Percentiles rank a stretch among this genome's conserved stretches.
Conservation (phyloP, 345 rosid species). For the Arabidopsis thaliana region DNA sequence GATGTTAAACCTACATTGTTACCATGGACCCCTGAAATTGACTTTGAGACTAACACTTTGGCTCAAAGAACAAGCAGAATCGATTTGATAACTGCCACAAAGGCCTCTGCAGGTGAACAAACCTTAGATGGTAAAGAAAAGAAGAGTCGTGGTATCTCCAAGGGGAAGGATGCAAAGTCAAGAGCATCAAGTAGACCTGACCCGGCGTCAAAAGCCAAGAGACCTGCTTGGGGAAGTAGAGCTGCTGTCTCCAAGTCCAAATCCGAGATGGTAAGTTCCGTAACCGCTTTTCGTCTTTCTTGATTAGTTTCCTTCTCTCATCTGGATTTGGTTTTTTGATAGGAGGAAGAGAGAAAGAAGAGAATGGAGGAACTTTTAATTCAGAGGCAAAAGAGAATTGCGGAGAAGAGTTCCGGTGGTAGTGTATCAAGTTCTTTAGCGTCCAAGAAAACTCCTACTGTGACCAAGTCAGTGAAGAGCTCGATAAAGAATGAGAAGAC, state of each 20-base stretch:
- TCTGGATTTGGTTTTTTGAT: slow-evolving; percentile 19
- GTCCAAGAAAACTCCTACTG: slow-evolving; percentile 54
- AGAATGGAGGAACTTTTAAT: slow-evolving; percentile 73
- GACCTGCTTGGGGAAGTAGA: slow-evolving; percentile 67
- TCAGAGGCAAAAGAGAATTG: slow-evolving; percentile 92
- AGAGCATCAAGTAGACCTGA: slow-evolving; percentile 61
- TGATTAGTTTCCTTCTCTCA: slow-evolving; percentile 22
- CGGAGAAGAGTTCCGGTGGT: slow-evolving; percentile 72
- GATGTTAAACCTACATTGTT: slow-evolving; percentile 48
- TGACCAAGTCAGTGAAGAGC: slow-evolving; percentile 42
- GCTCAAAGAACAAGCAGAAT: slow-evolving; percentile 49
- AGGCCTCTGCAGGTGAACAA: slow-evolving; percentile 45
- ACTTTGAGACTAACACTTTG: slow-evolving; percentile 58
- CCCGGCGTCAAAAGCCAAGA: slow-evolving; percentile 55
- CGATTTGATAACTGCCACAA: slow-evolving; percentile 46
- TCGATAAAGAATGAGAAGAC: slow-evolving; percentile 49
- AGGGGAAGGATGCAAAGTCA: slow-evolving; percentile 61
- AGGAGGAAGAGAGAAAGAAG: slow-evolving; percentile 91
- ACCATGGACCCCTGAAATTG: slow-evolving; percentile 85
- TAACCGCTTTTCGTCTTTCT: background rate
- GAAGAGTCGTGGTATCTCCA: slow-evolving; percentile 45
- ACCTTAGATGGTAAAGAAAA: slow-evolving; percentile 46
- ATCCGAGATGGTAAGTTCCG: slow-evolving; percentile 63
- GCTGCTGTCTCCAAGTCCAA: slow-evolving; percentile 62
- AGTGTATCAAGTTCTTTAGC: slow-evolving; percentile 44